phyloP scores from a whole-genome alignment of 140 eudicot genomes.

The Erigeron philadelphicus region DNA sequence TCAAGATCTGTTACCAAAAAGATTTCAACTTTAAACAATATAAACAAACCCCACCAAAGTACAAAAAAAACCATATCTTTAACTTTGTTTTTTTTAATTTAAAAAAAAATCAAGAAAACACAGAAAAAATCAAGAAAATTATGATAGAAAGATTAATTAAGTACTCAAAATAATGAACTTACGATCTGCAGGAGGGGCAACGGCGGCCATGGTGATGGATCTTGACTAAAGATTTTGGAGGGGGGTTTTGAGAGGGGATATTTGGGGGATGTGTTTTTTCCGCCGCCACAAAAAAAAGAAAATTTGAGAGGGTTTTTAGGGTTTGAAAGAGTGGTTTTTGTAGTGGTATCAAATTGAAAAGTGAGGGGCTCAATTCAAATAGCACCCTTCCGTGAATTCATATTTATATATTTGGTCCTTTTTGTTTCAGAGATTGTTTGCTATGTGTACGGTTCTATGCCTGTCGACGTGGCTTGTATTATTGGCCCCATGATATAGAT shows the following conservation, averaged over 20 bases:
- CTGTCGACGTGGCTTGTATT: not conserved
- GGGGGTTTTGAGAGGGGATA: constrained; percentile 20
- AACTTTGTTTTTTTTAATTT: not conserved
- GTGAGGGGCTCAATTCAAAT: not conserved
- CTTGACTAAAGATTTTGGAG: constrained; percentile 8
- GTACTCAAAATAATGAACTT: constrained; percentile 25
- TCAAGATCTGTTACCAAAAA: constrained; percentile 10
- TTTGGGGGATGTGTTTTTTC: constrained; percentile 17
- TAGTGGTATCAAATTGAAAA: constrained; percentile 11
- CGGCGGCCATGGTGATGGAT: constrained; percentile 47
- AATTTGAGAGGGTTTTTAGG: constrained; percentile 42
- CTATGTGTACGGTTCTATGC: not conserved
- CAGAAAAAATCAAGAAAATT: not conserved
- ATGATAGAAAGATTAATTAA: not conserved
- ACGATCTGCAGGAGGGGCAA: constrained; percentile 63
- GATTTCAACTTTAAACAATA: not conserved
- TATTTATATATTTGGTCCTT: not conserved
- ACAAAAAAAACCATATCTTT: not conserved
- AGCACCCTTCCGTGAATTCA: not conserved
- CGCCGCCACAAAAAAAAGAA: constrained; percentile 38
- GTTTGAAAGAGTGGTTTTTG: not conserved
- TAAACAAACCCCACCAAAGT: not conserved
- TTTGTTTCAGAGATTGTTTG: not conserved
- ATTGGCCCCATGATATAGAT: not conserved
- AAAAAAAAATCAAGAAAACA: not conserved